phyloP scores from a whole-genome alignment of 805 yeast species.

The Ogataea sp. region DNA sequence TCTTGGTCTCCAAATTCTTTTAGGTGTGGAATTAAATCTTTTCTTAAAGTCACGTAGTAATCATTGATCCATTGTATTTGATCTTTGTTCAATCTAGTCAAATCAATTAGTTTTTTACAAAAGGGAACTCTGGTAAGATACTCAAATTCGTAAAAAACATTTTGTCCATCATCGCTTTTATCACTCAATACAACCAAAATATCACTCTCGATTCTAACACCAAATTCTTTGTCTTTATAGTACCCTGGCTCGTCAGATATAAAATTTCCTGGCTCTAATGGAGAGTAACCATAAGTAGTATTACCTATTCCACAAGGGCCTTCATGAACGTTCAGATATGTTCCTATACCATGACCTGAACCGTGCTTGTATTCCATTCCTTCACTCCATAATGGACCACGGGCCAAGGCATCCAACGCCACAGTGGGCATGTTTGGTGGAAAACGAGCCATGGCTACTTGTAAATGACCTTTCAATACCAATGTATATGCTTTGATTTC shows the following conservation, averaged over 20 bases:
- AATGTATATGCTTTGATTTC: slow-evolving; percentile 66
- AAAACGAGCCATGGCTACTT: slow-evolving; percentile 72
- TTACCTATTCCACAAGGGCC: slow-evolving; percentile 81
- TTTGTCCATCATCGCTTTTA: slow-evolving; percentile 43
- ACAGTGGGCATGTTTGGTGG: slow-evolving; percentile 72
- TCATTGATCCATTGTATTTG: slow-evolving; percentile 65
- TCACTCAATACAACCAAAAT: slow-evolving; percentile 44
- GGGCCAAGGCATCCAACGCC: slow-evolving; percentile 71
- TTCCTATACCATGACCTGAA: slow-evolving; percentile 96
- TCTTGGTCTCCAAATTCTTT: slow-evolving; percentile 47
- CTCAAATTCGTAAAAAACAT: slow-evolving; percentile 47
- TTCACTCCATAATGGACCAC: slow-evolving; percentile 72
- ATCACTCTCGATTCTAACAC: slow-evolving; percentile 85
- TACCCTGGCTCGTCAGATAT: slow-evolving; percentile 93
- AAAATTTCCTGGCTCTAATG: slow-evolving; percentile 61
- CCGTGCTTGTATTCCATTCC: slow-evolving; percentile 92
- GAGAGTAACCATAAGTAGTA: slow-evolving; percentile 30
- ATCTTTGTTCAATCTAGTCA: slow-evolving; percentile 40
- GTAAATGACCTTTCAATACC: slow-evolving; percentile 87
- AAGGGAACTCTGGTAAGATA: slow-evolving; percentile 83
- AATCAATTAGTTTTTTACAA: slow-evolving; percentile 68
- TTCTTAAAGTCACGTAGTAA: slow-evolving; percentile 55
- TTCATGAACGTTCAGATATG: slow-evolving; percentile 87
- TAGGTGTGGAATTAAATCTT: slow-evolving; percentile 39
- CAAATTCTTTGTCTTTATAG: slow-evolving; percentile 84